These are phyloP conservation scores for Penicillium sp. DNA, from an alignment of 2,329 filamentous ascomycete species.

Conservation along the genomic window DNA sequence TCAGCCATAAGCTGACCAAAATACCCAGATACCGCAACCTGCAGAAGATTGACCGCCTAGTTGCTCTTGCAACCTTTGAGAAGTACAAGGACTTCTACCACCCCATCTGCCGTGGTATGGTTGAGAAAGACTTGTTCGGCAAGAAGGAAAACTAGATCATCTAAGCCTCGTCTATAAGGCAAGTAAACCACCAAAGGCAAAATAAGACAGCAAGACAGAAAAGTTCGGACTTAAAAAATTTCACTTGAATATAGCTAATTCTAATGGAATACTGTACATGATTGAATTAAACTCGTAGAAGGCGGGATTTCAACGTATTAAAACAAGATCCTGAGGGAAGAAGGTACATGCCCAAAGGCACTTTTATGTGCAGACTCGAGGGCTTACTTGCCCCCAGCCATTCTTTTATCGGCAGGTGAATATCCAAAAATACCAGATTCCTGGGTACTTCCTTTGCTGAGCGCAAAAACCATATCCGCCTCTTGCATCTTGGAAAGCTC, in stretches of 20 bases:
- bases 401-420: slow-evolving; percentile 38
- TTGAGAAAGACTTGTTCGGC: slow-evolving; percentile 77
- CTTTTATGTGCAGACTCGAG: background rate
- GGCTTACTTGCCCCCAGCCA: slow-evolving; percentile 26
- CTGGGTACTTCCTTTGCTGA: slow-evolving; percentile 41
- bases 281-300: slow-evolving; percentile 2
- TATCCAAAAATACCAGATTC: slow-evolving; percentile 35
- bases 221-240: background rate
- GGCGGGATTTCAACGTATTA: background rate
- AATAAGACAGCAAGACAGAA: background rate
- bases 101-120: slow-evolving; percentile 83
- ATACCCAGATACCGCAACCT: slow-evolving; percentile 60
- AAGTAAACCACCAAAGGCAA: background rate
- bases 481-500: slow-evolving; percentile 57
- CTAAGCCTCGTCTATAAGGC: background rate
- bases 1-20: slow-evolving; percentile 11
- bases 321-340: background rate
- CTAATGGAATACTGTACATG: slow-evolving; percentile 16
- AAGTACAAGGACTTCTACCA: slow-evolving; percentile 93
- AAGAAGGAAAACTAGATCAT: slow-evolving; percentile 27
- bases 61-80: slow-evolving; percentile 81
- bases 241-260: background rate
- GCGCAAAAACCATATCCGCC: slow-evolving; percentile 55
- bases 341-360: background rate
- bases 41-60: slow-evolving; percentile 68